Conservation (phyloP, 1,139 yeast species). For the Geotrichum macrosporum region DNA sequence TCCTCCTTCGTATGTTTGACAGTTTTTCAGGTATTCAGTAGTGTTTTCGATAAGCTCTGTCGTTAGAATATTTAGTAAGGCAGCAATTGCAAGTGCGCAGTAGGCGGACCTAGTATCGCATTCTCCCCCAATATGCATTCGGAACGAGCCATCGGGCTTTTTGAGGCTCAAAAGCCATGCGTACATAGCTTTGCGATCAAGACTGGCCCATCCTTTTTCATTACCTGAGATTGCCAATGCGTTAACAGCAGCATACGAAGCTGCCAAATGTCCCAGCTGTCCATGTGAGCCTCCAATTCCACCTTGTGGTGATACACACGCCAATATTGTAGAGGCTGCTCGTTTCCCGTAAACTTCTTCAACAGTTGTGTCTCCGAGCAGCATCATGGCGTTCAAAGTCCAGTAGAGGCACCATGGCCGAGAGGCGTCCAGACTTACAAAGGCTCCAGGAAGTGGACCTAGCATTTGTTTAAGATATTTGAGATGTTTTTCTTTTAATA, state of each 20-base stretch:
- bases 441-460: constrained; percentile 47
- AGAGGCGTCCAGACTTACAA: constrained; percentile 67
- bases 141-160: constrained; percentile 64
- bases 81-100: constrained; percentile 75
- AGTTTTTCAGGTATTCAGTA: constrained; percentile 56
- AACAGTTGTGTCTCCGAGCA: constrained; percentile 40
- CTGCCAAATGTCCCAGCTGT: constrained; percentile 80
- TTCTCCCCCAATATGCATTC: constrained; percentile 77
- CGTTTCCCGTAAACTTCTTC: constrained; percentile 27
- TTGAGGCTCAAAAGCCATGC: constrained; percentile 67
- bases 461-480: constrained; percentile 44
- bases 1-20: constrained; percentile 96
- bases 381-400: constrained; percentile 56
- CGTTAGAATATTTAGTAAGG: constrained; percentile 59
- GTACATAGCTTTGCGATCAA: constrained; percentile 49
- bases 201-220: constrained; percentile 41
- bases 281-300: constrained; percentile 84
- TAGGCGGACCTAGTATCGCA: constrained; percentile 80
- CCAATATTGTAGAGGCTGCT: constrained; percentile 35
- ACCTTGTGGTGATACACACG: constrained; percentile 42
- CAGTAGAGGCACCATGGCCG: constrained; percentile 90
- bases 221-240: constrained; percentile 56
- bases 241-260: constrained; percentile 74
- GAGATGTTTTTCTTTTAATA: constrained; percentile 40
- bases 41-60: constrained; percentile 55